Percentiles rank a stretch among this genome's conserved stretches.
Conservation (phyloP, 176 grass and related monocot species). For the Themeda triandra region DNA sequence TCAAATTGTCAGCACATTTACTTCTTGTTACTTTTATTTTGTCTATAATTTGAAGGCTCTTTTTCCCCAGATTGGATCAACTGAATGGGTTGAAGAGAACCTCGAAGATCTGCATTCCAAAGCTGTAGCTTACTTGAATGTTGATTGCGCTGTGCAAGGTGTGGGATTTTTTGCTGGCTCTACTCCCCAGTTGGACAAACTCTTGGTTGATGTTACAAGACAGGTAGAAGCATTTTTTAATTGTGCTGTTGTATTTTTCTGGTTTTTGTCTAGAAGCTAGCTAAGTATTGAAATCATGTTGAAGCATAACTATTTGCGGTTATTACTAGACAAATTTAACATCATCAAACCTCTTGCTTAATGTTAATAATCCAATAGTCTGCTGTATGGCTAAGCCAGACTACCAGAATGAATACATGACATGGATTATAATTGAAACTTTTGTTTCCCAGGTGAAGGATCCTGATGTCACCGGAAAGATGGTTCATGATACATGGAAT, state of each 20-base stretch:
- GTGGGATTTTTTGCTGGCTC: conserved; percentile 68
- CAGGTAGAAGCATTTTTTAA: conserved; percentile 48
- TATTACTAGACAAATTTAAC: neutral
- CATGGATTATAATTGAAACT: conserved; percentile 8
- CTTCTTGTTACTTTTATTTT: conserved; percentile 15
- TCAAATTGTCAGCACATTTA: conserved; percentile 15
- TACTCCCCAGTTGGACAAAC: conserved; percentile 84
- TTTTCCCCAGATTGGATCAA: conserved; percentile 70
- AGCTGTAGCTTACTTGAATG: conserved; percentile 96
- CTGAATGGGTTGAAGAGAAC: conserved; percentile 94
- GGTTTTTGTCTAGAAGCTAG: neutral
- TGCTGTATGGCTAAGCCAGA: neutral
- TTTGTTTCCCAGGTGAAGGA: conserved; percentile 70
- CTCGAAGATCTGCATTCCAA: conserved; percentile 78
- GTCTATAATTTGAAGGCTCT: conserved; percentile 29
- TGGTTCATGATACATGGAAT: conserved; percentile 77
- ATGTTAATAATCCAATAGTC: neutral
- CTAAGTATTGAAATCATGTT: neutral
- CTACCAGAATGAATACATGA: neutral
- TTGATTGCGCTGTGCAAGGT: conserved; percentile 99
- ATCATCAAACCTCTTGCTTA: conserved; percentile 2
- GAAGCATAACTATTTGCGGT: neutral
- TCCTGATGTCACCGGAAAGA: conserved; percentile 66
- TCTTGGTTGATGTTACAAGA: conserved; percentile 71
- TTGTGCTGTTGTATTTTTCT: conserved; percentile 22